Base-by-base conservation (phyloP, 345 rosid genomes). In the Streptanthus diversifolius region DNA sequence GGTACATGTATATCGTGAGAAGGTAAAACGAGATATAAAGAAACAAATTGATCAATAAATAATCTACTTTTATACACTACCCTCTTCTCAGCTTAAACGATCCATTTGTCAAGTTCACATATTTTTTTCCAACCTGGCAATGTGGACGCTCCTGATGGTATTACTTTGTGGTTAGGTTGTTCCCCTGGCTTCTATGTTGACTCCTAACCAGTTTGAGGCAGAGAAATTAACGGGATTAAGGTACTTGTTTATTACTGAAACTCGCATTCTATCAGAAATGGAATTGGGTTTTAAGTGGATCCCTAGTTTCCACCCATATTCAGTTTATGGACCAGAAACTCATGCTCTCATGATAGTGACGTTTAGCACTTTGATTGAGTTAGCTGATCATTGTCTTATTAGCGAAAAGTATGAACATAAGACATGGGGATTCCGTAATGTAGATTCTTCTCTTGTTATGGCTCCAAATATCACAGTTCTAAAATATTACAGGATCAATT, bases 181-280 rank as follows among this genome's bases (percentile, higher is more conserved):
- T 63, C 99, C 99, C 13, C 82, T 90, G 72, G 98, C 99, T 66
- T 88, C 99, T 65, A 95, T 95, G 99, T 82, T 95, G 87, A 95
- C 99, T 63, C 98, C 99, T 77, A 95, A 95, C 76, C 99, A 95
- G 79, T 95, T 95, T 76, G 99, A 95, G 83, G 99, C 99, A 43
- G 99, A 95, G 71, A 80, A 72, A n/a, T 86, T 95, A 82, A 90
- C 96, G 58, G 91, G 89, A 49, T 73, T 66, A 65, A 95, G 97
- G 99, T 95, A 87, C 19, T 80, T 68, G 39, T 35, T 52, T 15
- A 47, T 3, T 3, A 11, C 4, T 5, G 0, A 27, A 27, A 37
- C 36, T 63, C 40, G 47, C 45, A 13, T 56, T 33, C 10, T 76
- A 17, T 30, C 36, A 8, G 21, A 33, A 36, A 27, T 57, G 27